phyloP scores from a whole-genome alignment of 352 stramenopile species.

The Elongisporangium prolatum region DNA sequence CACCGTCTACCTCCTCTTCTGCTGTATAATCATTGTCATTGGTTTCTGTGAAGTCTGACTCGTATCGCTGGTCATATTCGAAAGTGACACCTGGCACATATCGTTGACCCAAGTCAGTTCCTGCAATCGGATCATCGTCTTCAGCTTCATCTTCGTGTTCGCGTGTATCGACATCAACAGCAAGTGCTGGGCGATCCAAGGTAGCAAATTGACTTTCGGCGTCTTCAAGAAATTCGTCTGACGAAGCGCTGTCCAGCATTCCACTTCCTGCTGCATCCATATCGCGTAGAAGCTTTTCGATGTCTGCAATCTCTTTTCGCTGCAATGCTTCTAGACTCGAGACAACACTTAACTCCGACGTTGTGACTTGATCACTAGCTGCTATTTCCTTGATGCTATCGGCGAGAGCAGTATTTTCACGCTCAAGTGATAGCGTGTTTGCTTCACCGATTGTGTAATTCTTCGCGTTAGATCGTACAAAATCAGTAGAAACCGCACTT shows the following conservation, averaged over 20 bases:
- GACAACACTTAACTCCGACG: too few relatives aligned
- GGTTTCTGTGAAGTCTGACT: slow-evolving; percentile 22
- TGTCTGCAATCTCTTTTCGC: slow-evolving; percentile 14
- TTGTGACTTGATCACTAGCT: too few relatives aligned
- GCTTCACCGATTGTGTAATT: too few relatives aligned
- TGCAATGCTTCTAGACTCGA: slow-evolving; percentile 7
- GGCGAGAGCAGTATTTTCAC: too few relatives aligned
- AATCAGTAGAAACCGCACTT: too few relatives aligned
- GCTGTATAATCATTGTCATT: slow-evolving; percentile 1
- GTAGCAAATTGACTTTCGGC: slow-evolving; percentile 13
- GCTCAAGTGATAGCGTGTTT: too few relatives aligned
- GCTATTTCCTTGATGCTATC: too few relatives aligned
- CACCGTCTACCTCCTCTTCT: slow-evolving; percentile 1
- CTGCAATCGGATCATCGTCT: not conserved
- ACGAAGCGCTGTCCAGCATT: slow-evolving; percentile 23
- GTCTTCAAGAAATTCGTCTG: slow-evolving; percentile 27
- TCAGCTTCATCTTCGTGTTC: slow-evolving; percentile 5
- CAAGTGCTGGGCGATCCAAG: slow-evolving; percentile 2
- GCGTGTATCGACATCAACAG: slow-evolving; percentile 1
- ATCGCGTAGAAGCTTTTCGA: slow-evolving; percentile 6
- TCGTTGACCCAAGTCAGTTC: not conserved
- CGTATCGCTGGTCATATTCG: slow-evolving; percentile 9
- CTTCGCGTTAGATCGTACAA: too few relatives aligned
- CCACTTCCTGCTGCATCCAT: slow-evolving; percentile 15
- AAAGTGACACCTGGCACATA: slow-evolving; percentile 14